Percentiles rank a stretch among this genome's conserved stretches.
Evolutionary conservation across 441 rosid species (phyloP).

Genomic region (Pelargonium cotyledonis): DNA sequence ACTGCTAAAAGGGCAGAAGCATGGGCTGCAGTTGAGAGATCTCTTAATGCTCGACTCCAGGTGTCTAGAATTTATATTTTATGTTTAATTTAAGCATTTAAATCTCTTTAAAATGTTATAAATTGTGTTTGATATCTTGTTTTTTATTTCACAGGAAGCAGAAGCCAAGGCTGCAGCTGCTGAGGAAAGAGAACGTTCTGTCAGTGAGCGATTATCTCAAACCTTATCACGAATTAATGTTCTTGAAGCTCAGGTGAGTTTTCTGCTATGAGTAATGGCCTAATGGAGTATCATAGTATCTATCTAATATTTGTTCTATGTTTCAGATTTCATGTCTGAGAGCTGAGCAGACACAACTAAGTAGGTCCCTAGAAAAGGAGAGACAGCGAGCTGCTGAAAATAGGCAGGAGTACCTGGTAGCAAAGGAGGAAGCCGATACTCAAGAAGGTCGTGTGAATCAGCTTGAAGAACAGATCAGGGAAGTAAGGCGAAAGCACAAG

Average conservation of each 20-base stretch:
- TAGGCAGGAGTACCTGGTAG: constrained; percentile 93
- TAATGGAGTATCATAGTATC: not conserved
- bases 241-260: constrained; percentile 84
- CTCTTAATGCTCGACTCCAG: constrained; percentile 82
- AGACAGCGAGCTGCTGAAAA: constrained; percentile 97
- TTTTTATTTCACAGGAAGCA: constrained; percentile 61
- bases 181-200: constrained; percentile 86
- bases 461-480: constrained; percentile 78
- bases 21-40: constrained; percentile 93
- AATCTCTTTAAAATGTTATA: constrained; percentile 17
- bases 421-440: constrained; percentile 96
- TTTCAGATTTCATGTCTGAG: constrained; percentile 86
- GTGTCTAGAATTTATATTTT: constrained; percentile 31
- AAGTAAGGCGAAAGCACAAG: constrained; percentile 72
- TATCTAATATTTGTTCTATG: constrained; percentile 3
- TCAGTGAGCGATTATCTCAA: constrained; percentile 87
- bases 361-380: constrained; percentile 94
- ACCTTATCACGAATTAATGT: constrained; percentile 89
- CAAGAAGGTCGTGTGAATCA: constrained; percentile 82
- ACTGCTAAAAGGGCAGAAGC: constrained; percentile 87
- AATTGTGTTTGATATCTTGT: constrained; percentile 15
- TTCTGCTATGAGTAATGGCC: constrained; percentile 5
- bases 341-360: constrained; percentile 89
- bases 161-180: constrained; percentile 89
- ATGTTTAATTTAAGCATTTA: not conserved